Conservation (phyloP, 2,329 filamentous ascomycete genomes). For the Venturia asperata region DNA sequence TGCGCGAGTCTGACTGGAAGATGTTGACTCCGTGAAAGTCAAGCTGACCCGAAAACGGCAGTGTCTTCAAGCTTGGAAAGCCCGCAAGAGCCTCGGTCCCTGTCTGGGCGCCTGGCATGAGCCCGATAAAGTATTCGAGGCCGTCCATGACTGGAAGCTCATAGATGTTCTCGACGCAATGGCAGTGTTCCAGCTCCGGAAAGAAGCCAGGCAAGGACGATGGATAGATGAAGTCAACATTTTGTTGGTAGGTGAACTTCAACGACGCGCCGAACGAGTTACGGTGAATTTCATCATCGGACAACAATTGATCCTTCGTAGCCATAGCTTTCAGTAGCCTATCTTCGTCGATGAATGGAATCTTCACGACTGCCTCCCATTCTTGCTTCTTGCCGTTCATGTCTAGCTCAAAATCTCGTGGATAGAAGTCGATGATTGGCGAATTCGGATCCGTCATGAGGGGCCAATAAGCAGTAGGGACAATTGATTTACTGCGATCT, state of each 20-base stretch:
- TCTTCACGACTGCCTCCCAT: conserved; percentile 98
- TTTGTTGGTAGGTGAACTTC: conserved; percentile 81
- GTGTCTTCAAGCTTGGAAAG: conserved; percentile 81
- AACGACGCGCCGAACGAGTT: conserved; percentile 89
- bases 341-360: conserved; percentile 94
- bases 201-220: conserved; percentile 86
- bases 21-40: conserved; percentile 88
- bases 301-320: conserved; percentile 71
- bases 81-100: conserved; percentile 80
- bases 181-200: conserved; percentile 78
- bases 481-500: conserved; percentile 94
- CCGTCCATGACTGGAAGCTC: conserved; percentile 90
- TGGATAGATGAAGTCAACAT: conserved; percentile 73
- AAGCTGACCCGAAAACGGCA: conserved; percentile 74
- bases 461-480: conserved; percentile 77
- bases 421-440: conserved; percentile 96
- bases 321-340: conserved; percentile 79
- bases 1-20: conserved; percentile 91
- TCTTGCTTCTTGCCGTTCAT: conserved; percentile 99
- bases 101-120: conserved; percentile 77
- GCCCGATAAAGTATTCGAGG: conserved; percentile 72
- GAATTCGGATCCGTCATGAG: conserved; percentile 88
- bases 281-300: conserved; percentile 67
- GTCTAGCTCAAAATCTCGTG: conserved; percentile 90
- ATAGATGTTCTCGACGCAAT: conserved; percentile 92